phyloP scores from a whole-genome alignment of 2,329 filamentous ascomycete species.

The Rutstroemia sp. region DNA sequence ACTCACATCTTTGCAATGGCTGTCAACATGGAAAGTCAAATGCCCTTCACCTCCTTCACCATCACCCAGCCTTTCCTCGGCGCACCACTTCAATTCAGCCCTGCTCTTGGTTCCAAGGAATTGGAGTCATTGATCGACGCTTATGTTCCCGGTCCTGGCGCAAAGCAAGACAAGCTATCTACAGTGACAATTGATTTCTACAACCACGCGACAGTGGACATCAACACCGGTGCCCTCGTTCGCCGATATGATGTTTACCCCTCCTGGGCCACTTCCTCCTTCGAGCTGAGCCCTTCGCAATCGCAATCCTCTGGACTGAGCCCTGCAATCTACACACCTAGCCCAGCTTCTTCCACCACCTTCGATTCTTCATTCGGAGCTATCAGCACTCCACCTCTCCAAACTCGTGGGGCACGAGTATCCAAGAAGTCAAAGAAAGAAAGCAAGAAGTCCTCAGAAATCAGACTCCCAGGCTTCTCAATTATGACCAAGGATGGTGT shows the following conservation, averaged over 20 bases:
- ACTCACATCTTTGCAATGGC: neutral
- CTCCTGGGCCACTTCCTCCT: conserved; percentile 36
- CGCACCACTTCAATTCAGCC: conserved; percentile 54
- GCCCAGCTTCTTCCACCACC: conserved; percentile 38
- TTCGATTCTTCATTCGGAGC: conserved; percentile 29
- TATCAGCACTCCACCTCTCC: conserved; percentile 19
- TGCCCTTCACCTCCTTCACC: conserved; percentile 29
- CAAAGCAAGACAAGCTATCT: conserved; percentile 52
- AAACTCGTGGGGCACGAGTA: conserved; percentile 14
- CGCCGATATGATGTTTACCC: conserved; percentile 32
- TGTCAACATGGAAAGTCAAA: neutral
- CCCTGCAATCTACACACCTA: conserved; percentile 31
- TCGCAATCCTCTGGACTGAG: conserved; percentile 49
- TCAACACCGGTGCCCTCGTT: conserved; percentile 51
- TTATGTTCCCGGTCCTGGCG: conserved; percentile 45
- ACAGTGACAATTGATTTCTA: conserved; percentile 53
- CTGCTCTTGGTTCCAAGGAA: conserved; percentile 55
- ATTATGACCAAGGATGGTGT: conserved; percentile 57
- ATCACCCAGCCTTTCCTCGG: conserved; percentile 52
- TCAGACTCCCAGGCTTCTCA: conserved; percentile 52
- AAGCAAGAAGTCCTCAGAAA: conserved; percentile 21
- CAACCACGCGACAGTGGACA: conserved; percentile 47
- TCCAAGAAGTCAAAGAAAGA: conserved; percentile 25
- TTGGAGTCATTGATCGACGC: conserved; percentile 52
- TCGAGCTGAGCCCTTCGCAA: conserved; percentile 23